Base-by-base conservation (phyloP, 2,329 filamentous ascomycete species). In the Sporothrix phasma region DNA sequence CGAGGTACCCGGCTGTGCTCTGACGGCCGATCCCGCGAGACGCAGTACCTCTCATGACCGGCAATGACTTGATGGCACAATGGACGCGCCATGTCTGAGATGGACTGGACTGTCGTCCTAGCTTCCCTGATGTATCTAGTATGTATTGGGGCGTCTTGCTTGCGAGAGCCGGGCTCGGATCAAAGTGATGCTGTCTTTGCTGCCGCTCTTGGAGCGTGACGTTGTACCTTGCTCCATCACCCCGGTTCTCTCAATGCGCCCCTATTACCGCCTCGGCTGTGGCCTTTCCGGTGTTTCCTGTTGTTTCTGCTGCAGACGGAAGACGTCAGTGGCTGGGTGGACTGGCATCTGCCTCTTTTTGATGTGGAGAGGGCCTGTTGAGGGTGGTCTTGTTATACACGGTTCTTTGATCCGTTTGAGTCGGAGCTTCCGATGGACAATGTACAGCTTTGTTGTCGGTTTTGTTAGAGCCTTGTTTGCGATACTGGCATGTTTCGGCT, bases 261-360 rank as follows among this genome's bases (percentile, higher is more conserved):
- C 51, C 51, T 56, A 56, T 56, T 56, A 56, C 24, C 51, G 51
- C 51, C 51, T 37, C 51, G 51, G 51, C 51, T 39, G 10, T 8
- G n/a, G n/a, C 6, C 51, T 39, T 39, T 39, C 51, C 51, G 29
- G 51, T 56, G 47, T 53, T 53, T 53, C 19, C 29, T 13, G 34
- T 10, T 15, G 8, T 37, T 37, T 13, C 17, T 43, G 17, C 5
- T 43, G 41, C 8, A 43, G n/a, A n/a, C n/a, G 13, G 34, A 37
- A 43, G 15, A 43, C 41, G 17, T 1, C 17, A 17, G 41, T 43
- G 41, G 41, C 17, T 43, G 15, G 15, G 17, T n/a, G 15, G 39
- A 15, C 3, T 41, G 39, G 39, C 13, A 41, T 15, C 39, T 41
- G 39, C 39, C 39, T 1, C 41, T 15, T 8, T 6, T 2, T 15